Evolutionary conservation across 345 rosid genomes (phyloP), one percentile per base, ranked within the genome.

Genomic region (Citrus maxima): DNA sequence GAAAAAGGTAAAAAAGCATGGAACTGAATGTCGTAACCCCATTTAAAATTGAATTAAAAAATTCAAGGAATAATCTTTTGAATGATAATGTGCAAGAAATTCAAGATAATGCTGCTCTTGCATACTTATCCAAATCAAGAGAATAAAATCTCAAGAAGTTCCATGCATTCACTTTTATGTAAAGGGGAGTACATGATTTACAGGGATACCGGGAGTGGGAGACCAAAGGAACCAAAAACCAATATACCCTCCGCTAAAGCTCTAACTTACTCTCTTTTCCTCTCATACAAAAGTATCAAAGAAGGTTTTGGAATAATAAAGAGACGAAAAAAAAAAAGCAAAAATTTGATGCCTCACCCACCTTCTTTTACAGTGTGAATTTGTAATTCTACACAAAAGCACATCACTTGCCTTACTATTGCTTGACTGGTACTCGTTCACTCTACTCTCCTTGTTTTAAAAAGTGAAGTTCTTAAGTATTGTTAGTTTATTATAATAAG

Each of bases 301-400:
- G 74, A 67, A 59, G 60, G 76, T 77, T 71, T 79, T 71, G 80
- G 85, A 86, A 83, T 77, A 80, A 82, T 76, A 83, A 78, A 82
- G 73, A 78, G 22, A 56, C 64, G 42, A 38, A 38, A 76, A 67
- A 35, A 38, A 35, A 75, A n/a, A 70, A 32, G 5, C 51, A 62
- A 42, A 62, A 25, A 21, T 30, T 73, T 62, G 78, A 78, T 80
- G 80, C 85, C 79, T 73, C 16, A 8, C 25, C 78, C 77, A 61
- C 16, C 49, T 59, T 70, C 60, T 80, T 67, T 62, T 74, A 42
- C 77, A 28, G 21, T 6, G 14, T 30, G 13, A 67, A 54, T 60
- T 78, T 60, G 24, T 16, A 75, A 27, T 69, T 69, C 60, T 59
- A 66, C 19, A 24, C 61, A 73, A 80, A 71, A 34, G 77, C 69